These are phyloP conservation scores for Thuidium tamariscinum DNA, from an alignment of 225 moss, liverwort and hornwort genomes.

Conservation along the genomic window DNA sequence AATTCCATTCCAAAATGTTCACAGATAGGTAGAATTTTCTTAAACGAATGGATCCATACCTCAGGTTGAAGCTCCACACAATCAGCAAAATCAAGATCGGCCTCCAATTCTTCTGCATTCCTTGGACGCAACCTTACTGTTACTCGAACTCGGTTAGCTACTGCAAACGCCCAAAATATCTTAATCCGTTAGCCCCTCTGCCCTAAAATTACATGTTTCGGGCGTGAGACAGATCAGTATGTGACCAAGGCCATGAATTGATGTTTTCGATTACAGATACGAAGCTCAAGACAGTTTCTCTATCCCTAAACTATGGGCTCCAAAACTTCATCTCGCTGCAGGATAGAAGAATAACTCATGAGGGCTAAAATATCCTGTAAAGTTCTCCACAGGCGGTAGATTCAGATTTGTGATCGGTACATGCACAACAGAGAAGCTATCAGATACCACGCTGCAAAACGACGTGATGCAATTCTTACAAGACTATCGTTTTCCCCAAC, in stretches of 20 bases:
- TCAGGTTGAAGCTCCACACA: slow-evolving; percentile 99
- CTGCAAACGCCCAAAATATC: slow-evolving; percentile 10
- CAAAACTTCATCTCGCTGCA: background rate
- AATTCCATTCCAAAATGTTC: background rate
- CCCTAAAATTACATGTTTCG: background rate
- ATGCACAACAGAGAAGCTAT: background rate
- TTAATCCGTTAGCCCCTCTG: background rate
- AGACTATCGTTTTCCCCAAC: background rate
- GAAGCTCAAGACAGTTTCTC: background rate
- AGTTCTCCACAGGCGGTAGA: background rate
- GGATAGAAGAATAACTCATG: background rate
- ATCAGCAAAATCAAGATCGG: slow-evolving; percentile 88
- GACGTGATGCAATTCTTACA: background rate
- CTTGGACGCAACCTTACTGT: slow-evolving; percentile 85
- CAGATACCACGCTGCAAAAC: background rate
- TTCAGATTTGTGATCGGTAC: background rate
- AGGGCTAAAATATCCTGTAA: background rate
- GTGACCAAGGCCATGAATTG: background rate
- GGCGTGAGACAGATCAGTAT: background rate
- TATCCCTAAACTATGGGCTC: background rate
- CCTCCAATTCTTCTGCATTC: slow-evolving; percentile 83
- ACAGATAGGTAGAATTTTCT: background rate
- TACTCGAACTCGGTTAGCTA: slow-evolving; percentile 82
- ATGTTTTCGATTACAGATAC: background rate
- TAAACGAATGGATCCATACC: slow-evolving; percentile 9